phyloP scores from a whole-genome alignment of 1,139 yeast genomes.

The Geotrichum aggregatum region DNA sequence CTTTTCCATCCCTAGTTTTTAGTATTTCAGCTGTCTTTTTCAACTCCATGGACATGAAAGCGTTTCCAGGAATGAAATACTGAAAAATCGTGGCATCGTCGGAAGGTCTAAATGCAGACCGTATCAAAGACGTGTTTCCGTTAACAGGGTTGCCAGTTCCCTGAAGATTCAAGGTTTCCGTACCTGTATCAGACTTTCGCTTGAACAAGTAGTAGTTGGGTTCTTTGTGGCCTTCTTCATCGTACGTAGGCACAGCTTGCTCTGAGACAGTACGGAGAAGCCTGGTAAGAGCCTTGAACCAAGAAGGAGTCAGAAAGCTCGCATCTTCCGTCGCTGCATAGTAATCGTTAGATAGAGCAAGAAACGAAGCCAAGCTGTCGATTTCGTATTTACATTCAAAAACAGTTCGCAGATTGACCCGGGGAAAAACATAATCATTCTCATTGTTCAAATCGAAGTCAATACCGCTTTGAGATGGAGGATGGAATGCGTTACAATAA shows the following conservation, averaged over 20 bases:
- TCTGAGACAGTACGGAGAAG: constrained; percentile 53
- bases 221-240: constrained; percentile 49
- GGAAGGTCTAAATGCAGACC: constrained; percentile 88
- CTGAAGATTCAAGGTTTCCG: constrained; percentile 72
- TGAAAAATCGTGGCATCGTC: constrained; percentile 84
- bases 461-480: constrained; percentile 62
- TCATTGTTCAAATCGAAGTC: constrained; percentile 49
- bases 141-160: constrained; percentile 86
- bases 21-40: constrained; percentile 35
- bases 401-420: constrained; percentile 64
- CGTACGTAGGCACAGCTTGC: constrained; percentile 63
- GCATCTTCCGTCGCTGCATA: constrained; percentile 49
- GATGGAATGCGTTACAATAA: constrained; percentile 88
- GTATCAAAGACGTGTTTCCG: constrained; percentile 60
- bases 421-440: constrained; percentile 62
- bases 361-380: constrained; percentile 78
- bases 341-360: constrained; percentile 71
- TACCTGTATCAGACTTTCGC: constrained; percentile 67
- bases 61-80: constrained; percentile 81
- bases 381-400: constrained; percentile 89
- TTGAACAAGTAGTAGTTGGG: constrained; percentile 58
- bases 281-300: constrained; percentile 59
- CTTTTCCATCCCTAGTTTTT: constrained; percentile 19
- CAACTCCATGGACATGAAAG: constrained; percentile 67
- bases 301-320: constrained; percentile 50